These are phyloP conservation scores for Naegleria gruberi DNA, from an alignment of 208 protist species.

Conservation along the genomic window DNA sequence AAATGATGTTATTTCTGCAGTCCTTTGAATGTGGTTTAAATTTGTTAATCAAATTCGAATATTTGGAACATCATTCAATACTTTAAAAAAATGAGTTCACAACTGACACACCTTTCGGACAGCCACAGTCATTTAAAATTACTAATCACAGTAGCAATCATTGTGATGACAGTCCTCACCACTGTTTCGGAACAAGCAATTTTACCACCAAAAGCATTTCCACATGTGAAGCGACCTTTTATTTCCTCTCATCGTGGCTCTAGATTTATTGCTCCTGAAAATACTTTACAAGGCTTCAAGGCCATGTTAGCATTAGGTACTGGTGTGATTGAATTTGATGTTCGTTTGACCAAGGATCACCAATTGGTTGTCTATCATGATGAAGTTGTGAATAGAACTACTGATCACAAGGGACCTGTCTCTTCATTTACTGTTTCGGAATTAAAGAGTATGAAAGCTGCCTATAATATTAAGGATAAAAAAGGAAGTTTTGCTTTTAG, in stretches of 20 bases:
- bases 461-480: background rate
- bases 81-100: no score
- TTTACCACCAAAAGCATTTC: background rate
- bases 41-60: no score
- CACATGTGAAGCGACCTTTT: background rate
- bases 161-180: no score
- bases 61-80: no score
- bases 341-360: conserved; percentile 7
- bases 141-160: no score
- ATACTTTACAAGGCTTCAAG: background rate
- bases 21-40: no score
- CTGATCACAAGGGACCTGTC: background rate
- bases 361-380: conserved; percentile 12
- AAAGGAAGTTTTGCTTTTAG: background rate
- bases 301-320: background rate
- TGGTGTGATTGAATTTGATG: conserved; percentile 15
- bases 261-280: background rate
- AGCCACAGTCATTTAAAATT: no score
- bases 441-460: background rate
- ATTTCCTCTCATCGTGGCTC: conserved; percentile 8
- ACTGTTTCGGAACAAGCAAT: no score
- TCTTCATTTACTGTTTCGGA: background rate
- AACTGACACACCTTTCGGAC: no score
- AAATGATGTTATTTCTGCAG: no score
- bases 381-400: background rate